A percentile compares a stretch with the other conserved stretches of the same genome.
phyloP scores from a whole-genome alignment of 805 yeast species.

The Lachancea waltii region DNA sequence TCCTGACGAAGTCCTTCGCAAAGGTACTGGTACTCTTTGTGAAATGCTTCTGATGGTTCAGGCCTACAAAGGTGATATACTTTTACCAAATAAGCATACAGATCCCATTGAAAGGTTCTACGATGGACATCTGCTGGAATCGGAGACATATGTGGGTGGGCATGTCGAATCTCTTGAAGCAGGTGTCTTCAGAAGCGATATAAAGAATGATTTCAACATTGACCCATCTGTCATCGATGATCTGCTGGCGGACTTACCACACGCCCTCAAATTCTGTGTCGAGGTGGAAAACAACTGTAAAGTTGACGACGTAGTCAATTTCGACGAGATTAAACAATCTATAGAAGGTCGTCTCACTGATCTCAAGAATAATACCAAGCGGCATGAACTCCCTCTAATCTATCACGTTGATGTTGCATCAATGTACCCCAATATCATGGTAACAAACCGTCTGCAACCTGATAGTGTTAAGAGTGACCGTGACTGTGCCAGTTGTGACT shows the following conservation, averaged over 20 bases:
- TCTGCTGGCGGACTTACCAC: constrained; percentile 61
- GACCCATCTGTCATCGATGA: constrained; percentile 82
- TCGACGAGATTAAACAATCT: constrained; percentile 60
- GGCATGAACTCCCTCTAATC: constrained; percentile 77
- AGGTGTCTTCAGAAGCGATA: constrained; percentile 92
- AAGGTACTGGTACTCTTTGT: constrained; percentile 98
- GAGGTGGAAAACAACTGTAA: constrained; percentile 71
- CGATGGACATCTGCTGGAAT: constrained; percentile 87
- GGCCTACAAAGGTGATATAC: constrained; percentile 70
- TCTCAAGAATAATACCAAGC: constrained; percentile 52
- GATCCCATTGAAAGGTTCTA: constrained; percentile 94
- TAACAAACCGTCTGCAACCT: constrained; percentile 93
- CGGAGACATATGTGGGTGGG: constrained; percentile 98
- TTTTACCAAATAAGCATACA: constrained; percentile 87
- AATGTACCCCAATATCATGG: constrained; percentile 98
- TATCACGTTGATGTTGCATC: constrained; percentile 99
- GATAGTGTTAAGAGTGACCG: constrained; percentile 94
- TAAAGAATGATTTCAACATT: constrained; percentile 64
- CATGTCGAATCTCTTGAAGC: constrained; percentile 97
- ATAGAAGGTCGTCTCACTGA: constrained; percentile 52
- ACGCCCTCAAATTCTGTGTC: constrained; percentile 74
- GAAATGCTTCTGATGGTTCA: constrained; percentile 97
- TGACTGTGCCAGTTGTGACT: constrained; percentile 96
- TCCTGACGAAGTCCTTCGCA: constrained; percentile 92
- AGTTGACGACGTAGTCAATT: constrained; percentile 73